phyloP scores from a whole-genome alignment of 345 rosid genomes.

The Erodium maritimum region DNA sequence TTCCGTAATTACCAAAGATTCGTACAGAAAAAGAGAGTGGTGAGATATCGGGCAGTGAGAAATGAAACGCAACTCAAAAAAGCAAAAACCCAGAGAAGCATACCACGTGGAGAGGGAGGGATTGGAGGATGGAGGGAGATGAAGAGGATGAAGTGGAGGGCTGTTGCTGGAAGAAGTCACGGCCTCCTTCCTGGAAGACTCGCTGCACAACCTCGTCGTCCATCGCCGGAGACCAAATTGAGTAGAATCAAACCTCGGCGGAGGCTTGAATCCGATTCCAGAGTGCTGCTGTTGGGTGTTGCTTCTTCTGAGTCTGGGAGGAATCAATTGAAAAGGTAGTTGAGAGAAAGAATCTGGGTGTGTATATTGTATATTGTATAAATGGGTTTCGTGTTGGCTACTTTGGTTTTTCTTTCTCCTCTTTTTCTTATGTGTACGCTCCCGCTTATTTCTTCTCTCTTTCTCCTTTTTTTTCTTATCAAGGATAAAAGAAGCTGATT shows the following conservation, averaged over 20 bases:
- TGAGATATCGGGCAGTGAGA: not conserved
- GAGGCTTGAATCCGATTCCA: not conserved
- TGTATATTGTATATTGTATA: too few relatives aligned
- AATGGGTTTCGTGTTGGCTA: not conserved
- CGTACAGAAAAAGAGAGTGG: too few relatives aligned
- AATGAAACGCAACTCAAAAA: not conserved
- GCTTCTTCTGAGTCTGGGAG: not conserved
- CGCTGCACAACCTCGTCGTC: constrained; percentile 94
- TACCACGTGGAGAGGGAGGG: constrained; percentile 95
- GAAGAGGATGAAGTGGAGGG: constrained; percentile 67
- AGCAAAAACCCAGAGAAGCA: not conserved
- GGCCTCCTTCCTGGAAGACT: constrained; percentile 85
- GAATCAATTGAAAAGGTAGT: not conserved
- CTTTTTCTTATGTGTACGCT: too few relatives aligned
- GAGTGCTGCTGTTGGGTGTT: not conserved
- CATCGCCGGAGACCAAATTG: constrained; percentile 16
- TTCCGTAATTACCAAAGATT: too few relatives aligned
- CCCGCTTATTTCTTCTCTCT: too few relatives aligned
- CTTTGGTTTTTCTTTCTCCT: not conserved
- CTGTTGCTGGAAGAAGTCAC: constrained; percentile 75
- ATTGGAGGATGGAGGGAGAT: constrained; percentile 76
- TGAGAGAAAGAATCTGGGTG: not conserved
- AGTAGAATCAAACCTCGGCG: not conserved
- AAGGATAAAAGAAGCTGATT: too few relatives aligned
- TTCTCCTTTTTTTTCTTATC: too few relatives aligned